Conservation (phyloP, 1,284 basidiomycete genomes). For the Rhizopogon parksii region DNA sequence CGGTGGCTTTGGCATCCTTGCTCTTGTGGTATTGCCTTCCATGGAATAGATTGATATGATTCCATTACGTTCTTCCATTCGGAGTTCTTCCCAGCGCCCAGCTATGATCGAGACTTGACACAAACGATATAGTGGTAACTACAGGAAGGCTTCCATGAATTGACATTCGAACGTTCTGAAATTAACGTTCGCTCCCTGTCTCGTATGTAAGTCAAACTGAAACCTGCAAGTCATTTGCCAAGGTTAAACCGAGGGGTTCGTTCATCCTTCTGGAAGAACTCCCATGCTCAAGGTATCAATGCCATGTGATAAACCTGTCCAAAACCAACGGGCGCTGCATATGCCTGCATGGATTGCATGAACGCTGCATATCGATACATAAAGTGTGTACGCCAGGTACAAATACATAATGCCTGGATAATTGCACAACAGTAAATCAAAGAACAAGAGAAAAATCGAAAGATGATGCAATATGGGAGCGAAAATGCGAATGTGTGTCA, state of each 20-base stretch:
- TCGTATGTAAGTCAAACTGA: neutral
- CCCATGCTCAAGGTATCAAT: neutral
- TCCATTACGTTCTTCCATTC: neutral
- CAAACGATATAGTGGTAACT: neutral
- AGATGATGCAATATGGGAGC: slow-evolving; percentile 6
- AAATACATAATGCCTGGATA: slow-evolving; percentile 28
- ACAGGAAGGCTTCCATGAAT: neutral
- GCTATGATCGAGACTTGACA: neutral
- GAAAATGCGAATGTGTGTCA: slow-evolving; percentile 13
- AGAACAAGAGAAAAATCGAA: slow-evolving; percentile 6
- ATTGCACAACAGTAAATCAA: slow-evolving; percentile 8
- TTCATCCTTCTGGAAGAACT: neutral
- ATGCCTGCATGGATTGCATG: neutral
- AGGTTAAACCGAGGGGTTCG: neutral
- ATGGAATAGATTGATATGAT: slow-evolving; percentile 1
- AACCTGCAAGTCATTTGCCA: neutral
- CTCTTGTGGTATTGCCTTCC: neutral
- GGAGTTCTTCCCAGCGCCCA: neutral
- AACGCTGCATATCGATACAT: slow-evolving; percentile 15
- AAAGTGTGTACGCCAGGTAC: slow-evolving; percentile 34
- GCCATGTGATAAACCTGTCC: neutral
- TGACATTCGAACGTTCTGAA: neutral
- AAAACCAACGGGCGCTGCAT: neutral
- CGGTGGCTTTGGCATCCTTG: neutral
- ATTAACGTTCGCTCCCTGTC: no score